These are phyloP conservation scores for Pythium sp. DNA, from an alignment of 352 stramenopile genomes.

Conservation along the genomic window DNA sequence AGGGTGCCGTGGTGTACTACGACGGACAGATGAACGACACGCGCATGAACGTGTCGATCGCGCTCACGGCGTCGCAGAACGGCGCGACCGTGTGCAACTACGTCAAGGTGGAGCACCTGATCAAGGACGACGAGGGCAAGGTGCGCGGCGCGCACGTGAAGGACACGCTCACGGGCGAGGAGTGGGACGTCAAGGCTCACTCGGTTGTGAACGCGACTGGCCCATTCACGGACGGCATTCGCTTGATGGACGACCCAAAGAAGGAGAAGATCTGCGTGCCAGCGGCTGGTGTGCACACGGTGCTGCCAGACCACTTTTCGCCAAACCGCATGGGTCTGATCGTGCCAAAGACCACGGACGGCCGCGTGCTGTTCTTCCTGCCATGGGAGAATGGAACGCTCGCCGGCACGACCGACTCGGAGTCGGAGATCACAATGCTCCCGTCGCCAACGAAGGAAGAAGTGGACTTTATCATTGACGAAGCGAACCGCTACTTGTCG, in stretches of 20 bases:
- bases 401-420: slow-evolving; percentile 92
- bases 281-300: slow-evolving; percentile 92
- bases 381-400: slow-evolving; percentile 94
- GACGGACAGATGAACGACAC: slow-evolving; percentile 95
- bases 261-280: slow-evolving; percentile 91
- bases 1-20: slow-evolving; percentile 91
- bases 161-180: slow-evolving; percentile 87
- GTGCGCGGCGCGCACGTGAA: slow-evolving; percentile 85
- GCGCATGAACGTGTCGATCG: slow-evolving; percentile 93
- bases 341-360: slow-evolving; percentile 95
- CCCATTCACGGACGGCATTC: slow-evolving; percentile 90
- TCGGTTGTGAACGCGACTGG: slow-evolving; percentile 94
- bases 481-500: slow-evolving; percentile 90
- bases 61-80: slow-evolving; percentile 92
- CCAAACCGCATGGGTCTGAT: slow-evolving; percentile 95
- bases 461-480: slow-evolving; percentile 94
- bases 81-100: slow-evolving; percentile 92
- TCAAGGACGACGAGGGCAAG: slow-evolving; percentile 88
- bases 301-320: slow-evolving; percentile 95
- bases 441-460: slow-evolving; percentile 91
- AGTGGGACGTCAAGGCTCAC: slow-evolving; percentile 89
- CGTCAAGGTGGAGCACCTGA: slow-evolving; percentile 79
- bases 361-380: slow-evolving; percentile 94
- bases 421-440: slow-evolving; percentile 93
- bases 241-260: slow-evolving; percentile 91